Evolutionary conservation across 2,329 filamentous ascomycete species (phyloP), one percentile per base, ranked within the genome.

Genomic region (Paecilomyces sp.): DNA sequence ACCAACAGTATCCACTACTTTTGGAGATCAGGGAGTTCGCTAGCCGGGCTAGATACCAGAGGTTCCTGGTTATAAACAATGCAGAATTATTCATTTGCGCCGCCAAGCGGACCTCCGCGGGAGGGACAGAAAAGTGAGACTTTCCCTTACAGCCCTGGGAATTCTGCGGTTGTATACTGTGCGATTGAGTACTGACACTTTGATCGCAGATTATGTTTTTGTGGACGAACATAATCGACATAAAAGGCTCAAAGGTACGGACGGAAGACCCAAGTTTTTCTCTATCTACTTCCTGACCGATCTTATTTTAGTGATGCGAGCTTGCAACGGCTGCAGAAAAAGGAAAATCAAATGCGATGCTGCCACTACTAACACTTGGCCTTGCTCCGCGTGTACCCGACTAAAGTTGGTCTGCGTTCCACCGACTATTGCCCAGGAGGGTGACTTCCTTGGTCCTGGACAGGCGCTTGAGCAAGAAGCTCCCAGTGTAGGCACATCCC

Each of bases 311-410:
- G 93, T 97, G 57, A 97, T 96, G 92, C 88, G 94, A 80, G 94
- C 93, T 59, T 97, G 93, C 75, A 93, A 97, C 78, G 93, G 93
- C 62, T 97, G 93, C 72, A 85, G 93, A 63, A 88, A 92, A 76
- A 86, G 93, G 70, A 99, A 99, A 77, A 99, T 99, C 73, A 96
- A 96, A 76, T 99, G 93, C 78, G 94, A 97, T 79, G 92, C 93
- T 57, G 93, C 93, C 22, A 96, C 93, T 13, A 97, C 92, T 50
- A 97, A 97, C 74, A 92, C 91, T 41, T 97, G 94, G 93, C 94
- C 94, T 30, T 97, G 93, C 76, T 94, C 92, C 50, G 91, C 94
- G 36, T 99, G 93, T 74, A 89, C 92, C 63, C 86, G 93, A 55
- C 81, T 97, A 63, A 97, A 97, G 79, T 84, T 97, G 61, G 90